Conservation (phyloP, 192 early-diverging fungal species). For the Coemansia aciculifera region DNA sequence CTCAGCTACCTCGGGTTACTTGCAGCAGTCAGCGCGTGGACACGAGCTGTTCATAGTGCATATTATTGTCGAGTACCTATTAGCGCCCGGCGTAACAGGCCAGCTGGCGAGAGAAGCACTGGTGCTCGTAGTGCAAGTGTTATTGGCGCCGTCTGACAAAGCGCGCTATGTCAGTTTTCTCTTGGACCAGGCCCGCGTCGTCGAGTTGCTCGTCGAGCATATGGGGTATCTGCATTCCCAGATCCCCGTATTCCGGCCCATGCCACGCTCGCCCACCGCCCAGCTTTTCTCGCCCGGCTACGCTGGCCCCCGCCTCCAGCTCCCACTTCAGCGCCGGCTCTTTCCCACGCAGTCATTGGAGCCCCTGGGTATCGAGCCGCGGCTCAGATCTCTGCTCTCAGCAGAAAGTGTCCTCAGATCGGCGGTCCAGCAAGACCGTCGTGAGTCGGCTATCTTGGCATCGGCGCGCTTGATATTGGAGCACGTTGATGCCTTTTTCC, state of each 20-base stretch:
- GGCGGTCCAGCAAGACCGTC: constrained; percentile 28
- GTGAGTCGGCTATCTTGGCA: constrained; percentile 21
- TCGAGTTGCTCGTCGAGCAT: constrained; percentile 45
- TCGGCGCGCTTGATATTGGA: constrained; percentile 22
- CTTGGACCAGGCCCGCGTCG: constrained; percentile 39
- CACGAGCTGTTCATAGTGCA: constrained; percentile 49
- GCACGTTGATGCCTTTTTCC: constrained; percentile 47
- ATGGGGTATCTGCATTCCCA: constrained; percentile 45
- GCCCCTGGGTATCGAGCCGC: neutral
- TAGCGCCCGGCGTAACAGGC: constrained; percentile 44
- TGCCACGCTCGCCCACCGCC: constrained; percentile 26
- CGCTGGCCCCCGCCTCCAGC: constrained; percentile 14
- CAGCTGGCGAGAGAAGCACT: constrained; percentile 50
- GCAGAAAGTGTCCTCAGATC: constrained; percentile 20
- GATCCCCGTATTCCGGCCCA: constrained; percentile 40
- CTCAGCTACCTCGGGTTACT: constrained; percentile 10
- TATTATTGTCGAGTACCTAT: constrained; percentile 41
- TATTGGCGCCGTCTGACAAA: constrained; percentile 35
- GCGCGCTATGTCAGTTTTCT: constrained; percentile 30
- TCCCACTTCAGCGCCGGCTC: constrained; percentile 27
- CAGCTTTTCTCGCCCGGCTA: constrained; percentile 28
- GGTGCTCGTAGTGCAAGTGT: constrained; percentile 41
- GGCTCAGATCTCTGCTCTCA: constrained; percentile 23
- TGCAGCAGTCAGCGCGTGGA: constrained; percentile 29
- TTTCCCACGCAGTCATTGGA: neutral